Base-by-base conservation (phyloP, 805 yeast genomes). In the Jamesozyma rosinii region DNA sequence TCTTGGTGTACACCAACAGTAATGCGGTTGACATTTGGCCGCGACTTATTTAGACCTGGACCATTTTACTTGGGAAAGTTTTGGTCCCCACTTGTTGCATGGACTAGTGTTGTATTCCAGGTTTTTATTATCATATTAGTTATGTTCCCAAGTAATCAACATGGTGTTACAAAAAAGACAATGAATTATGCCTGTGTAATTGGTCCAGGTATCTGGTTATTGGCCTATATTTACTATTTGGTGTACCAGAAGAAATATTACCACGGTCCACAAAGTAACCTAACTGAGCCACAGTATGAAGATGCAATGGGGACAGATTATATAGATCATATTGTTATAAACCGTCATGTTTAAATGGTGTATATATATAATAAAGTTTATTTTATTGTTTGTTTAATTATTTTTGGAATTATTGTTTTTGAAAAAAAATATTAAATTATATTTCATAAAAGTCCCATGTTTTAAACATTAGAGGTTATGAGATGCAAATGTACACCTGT, bases 101-200 rank as follows among this genome's bases (percentile, higher is more conserved):
- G 73, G 61, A 57, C 68, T 24, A 68, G 83, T 1, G 69, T 68
- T 10, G 40, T 63, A 5, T 83, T 77, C 70, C 71, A 76, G 41
- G 47, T 55, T 0, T 82, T 71, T 51, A 71, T 74, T 45, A 75
- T 81, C 29, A 63, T 77, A 19, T 60, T 81, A 61, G 67, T 73
- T 32, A 76, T 77, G 80, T 75, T 81, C 66, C 90, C 92, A 26
- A 41, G 55, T 30, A 63, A 71, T 17, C 60, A 60, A 40, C 49
- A 50, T 27, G 48, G 48, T n/a, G 52, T 61, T 4, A 46, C 51
- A 10, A 67, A 66, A 44, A 60, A 62, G 0, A 63, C 74, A 4
- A 83, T 83, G 92, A 83, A 83, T 61, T 83, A 83, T 56, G 76
- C 87, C 1, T 72, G 74, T 54, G 85, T 77, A 3, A 76, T 82